Evolutionary conservation across 2,329 filamentous ascomycete species (phyloP).

Genomic region (Thielaviopsis musarum): DNA sequence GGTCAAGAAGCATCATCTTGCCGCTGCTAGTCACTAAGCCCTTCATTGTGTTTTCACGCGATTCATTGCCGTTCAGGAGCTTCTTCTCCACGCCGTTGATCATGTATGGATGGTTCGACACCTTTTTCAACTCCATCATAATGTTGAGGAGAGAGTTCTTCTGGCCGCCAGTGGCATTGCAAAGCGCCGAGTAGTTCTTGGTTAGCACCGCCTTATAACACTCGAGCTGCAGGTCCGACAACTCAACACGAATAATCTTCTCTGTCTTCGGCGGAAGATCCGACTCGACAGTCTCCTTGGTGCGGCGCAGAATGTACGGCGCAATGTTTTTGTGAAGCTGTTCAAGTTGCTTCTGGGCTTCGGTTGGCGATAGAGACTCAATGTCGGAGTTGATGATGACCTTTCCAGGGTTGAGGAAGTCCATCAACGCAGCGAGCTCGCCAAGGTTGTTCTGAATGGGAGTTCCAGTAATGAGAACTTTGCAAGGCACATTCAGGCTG

Average conservation of each 20-base stretch:
- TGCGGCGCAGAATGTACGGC: constrained; percentile 86
- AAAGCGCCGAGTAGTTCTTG: constrained; percentile 85
- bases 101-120: constrained; percentile 97
- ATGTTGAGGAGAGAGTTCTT: constrained; percentile 94
- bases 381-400: constrained; percentile 84
- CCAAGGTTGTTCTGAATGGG: constrained; percentile 94
- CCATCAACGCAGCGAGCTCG: constrained; percentile 80
- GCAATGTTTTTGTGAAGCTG: constrained; percentile 75
- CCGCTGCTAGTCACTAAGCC: constrained; percentile 91
- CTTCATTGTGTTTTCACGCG: constrained; percentile 80
- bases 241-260: constrained; percentile 94
- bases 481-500: constrained; percentile 74
- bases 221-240: constrained; percentile 89
- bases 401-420: constrained; percentile 93
- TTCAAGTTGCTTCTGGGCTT: constrained; percentile 73
- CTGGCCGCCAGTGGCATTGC: constrained; percentile 75
- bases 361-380: constrained; percentile 57
- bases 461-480: constrained; percentile 87
- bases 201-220: constrained; percentile 99
- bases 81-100: constrained; percentile 87
- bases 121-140: constrained; percentile 99
- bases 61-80: constrained; percentile 61
- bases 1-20: constrained; percentile 98
- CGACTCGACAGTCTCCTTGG: constrained; percentile 93
- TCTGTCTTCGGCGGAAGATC: constrained; percentile 94